These are phyloP conservation scores for Eutrema salsugineum DNA, from an alignment of 441 rosid species.

Conservation along the genomic window DNA sequence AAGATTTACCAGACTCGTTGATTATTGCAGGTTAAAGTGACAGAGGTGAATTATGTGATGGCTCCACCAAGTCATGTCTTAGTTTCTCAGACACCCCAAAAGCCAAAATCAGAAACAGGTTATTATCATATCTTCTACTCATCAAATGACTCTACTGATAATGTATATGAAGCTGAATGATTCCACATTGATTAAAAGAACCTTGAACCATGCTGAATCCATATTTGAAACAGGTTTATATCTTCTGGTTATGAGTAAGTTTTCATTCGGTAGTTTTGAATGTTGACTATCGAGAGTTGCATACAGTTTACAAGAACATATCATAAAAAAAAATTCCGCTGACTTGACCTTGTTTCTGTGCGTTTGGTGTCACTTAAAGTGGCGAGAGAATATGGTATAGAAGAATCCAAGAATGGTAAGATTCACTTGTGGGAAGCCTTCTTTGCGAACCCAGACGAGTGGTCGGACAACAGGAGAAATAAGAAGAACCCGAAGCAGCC, in stretches of 20 bases:
- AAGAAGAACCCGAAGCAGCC: slow-evolving; percentile 52
- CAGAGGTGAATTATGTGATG: slow-evolving; percentile 47
- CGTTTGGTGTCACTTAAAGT: not conserved
- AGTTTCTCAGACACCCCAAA: slow-evolving; percentile 14
- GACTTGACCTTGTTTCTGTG: not conserved
- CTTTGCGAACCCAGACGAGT: slow-evolving; percentile 65
- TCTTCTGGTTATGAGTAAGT: too few relatives aligned
- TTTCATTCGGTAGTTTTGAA: not conserved
- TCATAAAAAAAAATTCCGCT: too few relatives aligned
- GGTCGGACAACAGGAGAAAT: slow-evolving; percentile 75
- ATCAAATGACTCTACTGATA: not conserved
- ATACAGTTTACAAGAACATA: not conserved
- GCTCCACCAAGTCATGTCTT: slow-evolving; percentile 27
- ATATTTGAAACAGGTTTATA: not conserved
- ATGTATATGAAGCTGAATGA: not conserved
- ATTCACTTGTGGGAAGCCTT: slow-evolving; percentile 71
- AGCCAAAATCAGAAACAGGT: slow-evolving; percentile 39
- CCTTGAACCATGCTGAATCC: not conserved
- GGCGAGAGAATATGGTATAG: slow-evolving; percentile 20
- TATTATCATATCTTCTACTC: not conserved
- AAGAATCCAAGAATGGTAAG: slow-evolving; percentile 21
- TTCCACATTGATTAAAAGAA: not conserved
- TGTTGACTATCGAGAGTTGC: not conserved
- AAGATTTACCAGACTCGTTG: not conserved
- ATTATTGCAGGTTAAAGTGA: slow-evolving; percentile 46